Conservation (phyloP, 139 green algal species). For the Bryopsis sp. region DNA sequence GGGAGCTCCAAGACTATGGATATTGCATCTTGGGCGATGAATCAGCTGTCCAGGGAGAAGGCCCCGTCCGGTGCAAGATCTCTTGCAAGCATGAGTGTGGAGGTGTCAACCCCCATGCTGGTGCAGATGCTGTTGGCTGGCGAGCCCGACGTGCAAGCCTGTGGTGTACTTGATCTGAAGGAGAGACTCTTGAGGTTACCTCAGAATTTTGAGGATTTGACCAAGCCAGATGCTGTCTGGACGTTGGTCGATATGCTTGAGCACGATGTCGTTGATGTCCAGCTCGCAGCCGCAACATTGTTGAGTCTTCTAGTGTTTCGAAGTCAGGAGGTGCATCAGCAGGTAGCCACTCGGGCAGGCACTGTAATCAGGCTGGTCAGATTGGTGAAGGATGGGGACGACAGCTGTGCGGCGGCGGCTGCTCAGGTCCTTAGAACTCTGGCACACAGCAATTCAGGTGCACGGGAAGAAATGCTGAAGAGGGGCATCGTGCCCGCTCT, state of each 20-base stretch:
- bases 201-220: neutral
- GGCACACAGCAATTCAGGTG: neutral
- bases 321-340: neutral
- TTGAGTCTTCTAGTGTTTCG: neutral
- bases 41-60: neutral
- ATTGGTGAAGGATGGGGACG: neutral
- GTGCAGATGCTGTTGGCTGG: neutral
- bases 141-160: slow-evolving; percentile 9
- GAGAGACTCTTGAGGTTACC: neutral
- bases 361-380: neutral
- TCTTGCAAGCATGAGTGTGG: no score
- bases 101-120: slow-evolving; percentile 5
- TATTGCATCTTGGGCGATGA: neutral
- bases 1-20: neutral
- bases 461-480: slow-evolving; percentile 8
- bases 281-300: neutral
- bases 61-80: no score
- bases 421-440: slow-evolving; percentile 4
- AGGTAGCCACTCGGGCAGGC: neutral
- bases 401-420: neutral
- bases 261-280: slow-evolving; percentile 3
- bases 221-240: neutral
- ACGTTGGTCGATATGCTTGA: neutral
- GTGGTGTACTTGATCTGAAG: neutral
- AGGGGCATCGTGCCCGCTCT: neutral